Evolutionary conservation across 495 filamentous ascomycete species (phyloP), one percentile per base, ranked within the genome.

Genomic region (Ramalina peruviana): DNA sequence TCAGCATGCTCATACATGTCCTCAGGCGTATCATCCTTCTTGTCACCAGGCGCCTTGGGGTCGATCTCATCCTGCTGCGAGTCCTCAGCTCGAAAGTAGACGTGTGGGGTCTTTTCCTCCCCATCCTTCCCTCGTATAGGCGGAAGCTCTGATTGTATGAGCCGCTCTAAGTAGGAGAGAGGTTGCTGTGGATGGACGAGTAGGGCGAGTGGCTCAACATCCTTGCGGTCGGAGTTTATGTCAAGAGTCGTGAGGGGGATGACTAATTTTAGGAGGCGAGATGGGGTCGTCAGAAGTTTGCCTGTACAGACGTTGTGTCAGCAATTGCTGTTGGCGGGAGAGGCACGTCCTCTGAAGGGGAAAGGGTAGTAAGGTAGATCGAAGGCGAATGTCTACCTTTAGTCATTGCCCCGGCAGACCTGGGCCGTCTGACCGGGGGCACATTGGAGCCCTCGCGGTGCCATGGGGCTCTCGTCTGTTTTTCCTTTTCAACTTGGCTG

Each of bases 141-240:
- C 0, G 89, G 86, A 0, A 96, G 60, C 63, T 96, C 89, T 52
- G 86, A 80, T 64, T 95, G 90, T 53, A 96, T 87, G 3, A 97
- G 69, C 3, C 85, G 82, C 63, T 94, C 88, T 38, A 95, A 79
- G 63, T 94, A 93, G 25, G 88, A 94, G 15, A 97, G 72, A 0
- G 90, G 89, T 62, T 97, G 89, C 56, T 92, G 85, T 0, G 90
- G 87, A 63, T 97, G 89, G 6, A 96, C 72, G 6, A 97, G 77
- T 2, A 97, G 78, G 6, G 88, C 88, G 6, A 96, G 76, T 0
- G 89, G 86, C 60, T 92, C 86, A 26, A 87, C 74, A 40, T 78
- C 75, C 66, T 74, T 74, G 23, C 75, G 67, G 52, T 85, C 60
- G 39, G 67, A 67, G 41, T 78, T 76, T 25, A 75, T 69, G 51